phyloP scores from a whole-genome alignment of 2,329 filamentous ascomycete species.

The Diaporthe sp. region DNA sequence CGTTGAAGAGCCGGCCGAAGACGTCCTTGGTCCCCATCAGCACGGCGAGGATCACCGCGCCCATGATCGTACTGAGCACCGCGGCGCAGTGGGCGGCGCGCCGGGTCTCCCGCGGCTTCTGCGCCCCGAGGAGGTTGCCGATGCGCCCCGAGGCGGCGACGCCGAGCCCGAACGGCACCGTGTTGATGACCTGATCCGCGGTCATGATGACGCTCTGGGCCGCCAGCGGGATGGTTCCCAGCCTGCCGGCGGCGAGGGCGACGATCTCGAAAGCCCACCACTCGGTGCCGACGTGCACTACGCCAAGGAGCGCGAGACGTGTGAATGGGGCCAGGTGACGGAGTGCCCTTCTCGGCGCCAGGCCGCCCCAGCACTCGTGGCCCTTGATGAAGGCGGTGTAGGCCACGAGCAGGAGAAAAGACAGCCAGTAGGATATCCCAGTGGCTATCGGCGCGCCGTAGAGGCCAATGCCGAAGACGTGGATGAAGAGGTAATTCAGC shows the following conservation, averaged over 20 bases:
- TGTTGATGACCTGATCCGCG: conserved; percentile 84
- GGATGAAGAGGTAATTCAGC: conserved; percentile 84
- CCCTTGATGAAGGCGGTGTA: conserved; percentile 79
- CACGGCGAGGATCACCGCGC: conserved; percentile 72
- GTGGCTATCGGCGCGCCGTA: conserved; percentile 85
- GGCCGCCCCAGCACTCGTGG: conserved; percentile 83
- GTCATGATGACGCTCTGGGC: conserved; percentile 93
- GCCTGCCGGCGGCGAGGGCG: conserved; percentile 80
- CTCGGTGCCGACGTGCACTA: conserved; percentile 88
- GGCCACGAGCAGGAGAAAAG: conserved; percentile 78
- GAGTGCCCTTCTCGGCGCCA: conserved; percentile 69
- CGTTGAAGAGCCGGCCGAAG: conserved; percentile 84
- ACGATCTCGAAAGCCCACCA: conserved; percentile 98
- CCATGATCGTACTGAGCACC: conserved; percentile 76
- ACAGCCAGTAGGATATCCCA: conserved; percentile 86
- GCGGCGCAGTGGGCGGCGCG: conserved; percentile 82
- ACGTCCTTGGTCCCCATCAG: conserved; percentile 77
- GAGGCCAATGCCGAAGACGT: conserved; percentile 76
- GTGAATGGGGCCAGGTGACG: conserved; percentile 77
- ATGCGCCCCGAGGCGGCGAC: conserved; percentile 83
- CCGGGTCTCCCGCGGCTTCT: conserved; percentile 72
- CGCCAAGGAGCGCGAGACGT: conserved; percentile 78
- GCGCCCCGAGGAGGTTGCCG: conserved; percentile 82
- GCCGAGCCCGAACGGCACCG: conserved; percentile 87
- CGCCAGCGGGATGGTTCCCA: conserved; percentile 83